These are phyloP conservation scores for Phylloporus rhodoxanthus DNA, from an alignment of 768 basidiomycete species.

Conservation along the genomic window DNA sequence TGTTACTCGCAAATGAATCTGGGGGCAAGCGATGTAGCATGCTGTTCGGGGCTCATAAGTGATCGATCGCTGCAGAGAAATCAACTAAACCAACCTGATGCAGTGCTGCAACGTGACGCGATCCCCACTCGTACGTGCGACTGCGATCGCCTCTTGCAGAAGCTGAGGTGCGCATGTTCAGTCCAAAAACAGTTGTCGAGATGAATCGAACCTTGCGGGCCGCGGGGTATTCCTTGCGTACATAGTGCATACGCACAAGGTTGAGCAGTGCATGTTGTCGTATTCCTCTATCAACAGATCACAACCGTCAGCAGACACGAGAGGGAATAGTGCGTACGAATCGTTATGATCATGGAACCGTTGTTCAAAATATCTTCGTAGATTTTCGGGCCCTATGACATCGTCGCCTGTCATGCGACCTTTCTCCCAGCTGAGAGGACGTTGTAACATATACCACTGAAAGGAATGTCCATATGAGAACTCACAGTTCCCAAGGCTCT, in stretches of 20 bases:
- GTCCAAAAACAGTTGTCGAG: neutral
- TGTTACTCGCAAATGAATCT: constrained; percentile 30
- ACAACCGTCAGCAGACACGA: neutral
- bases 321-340: constrained; percentile 48
- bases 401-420: constrained; percentile 63
- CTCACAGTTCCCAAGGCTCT: constrained; percentile 56
- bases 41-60: constrained; percentile 33
- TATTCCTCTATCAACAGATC: constrained; percentile 46
- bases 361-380: constrained; percentile 80
- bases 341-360: constrained; percentile 76
- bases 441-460: neutral
- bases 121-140: constrained; percentile 70
- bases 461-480: neutral
- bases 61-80: constrained; percentile 9
- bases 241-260: constrained; percentile 72
- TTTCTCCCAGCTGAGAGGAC: constrained; percentile 55
- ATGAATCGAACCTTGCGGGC: constrained; percentile 51
- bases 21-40: constrained; percentile 68
- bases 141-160: constrained; percentile 68
- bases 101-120: constrained; percentile 71
- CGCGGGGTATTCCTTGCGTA: constrained; percentile 59
- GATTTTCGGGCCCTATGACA: constrained; percentile 59
- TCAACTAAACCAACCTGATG: constrained; percentile 48
- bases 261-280: constrained; percentile 78
- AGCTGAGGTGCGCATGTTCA: constrained; percentile 38